Evolutionary conservation across 2,329 filamentous ascomycete species (phyloP).

Genomic region (Penicillium sp.): DNA sequence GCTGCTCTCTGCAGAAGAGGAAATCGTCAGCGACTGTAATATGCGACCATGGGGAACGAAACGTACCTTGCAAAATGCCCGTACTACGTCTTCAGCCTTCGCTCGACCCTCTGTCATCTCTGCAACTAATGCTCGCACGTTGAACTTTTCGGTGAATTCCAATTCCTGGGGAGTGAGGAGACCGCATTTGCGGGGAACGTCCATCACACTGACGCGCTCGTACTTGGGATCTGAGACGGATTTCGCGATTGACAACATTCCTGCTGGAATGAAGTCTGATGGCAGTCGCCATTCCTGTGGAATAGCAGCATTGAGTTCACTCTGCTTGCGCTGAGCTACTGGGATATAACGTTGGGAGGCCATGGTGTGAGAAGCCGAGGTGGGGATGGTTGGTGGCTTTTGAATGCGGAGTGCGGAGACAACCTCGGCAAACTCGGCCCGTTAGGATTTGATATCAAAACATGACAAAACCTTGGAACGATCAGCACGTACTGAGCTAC

Average conservation of each 20-base stretch:
- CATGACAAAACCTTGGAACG: too few species aligned
- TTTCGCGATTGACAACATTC: slow-evolving; percentile 38
- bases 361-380: slow-evolving; percentile 15
- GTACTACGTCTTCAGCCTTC: slow-evolving; percentile 49
- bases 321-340: slow-evolving; percentile 43
- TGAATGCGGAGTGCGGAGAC: slow-evolving; percentile 16
- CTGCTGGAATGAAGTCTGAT: slow-evolving; percentile 32
- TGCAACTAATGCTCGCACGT: slow-evolving; percentile 42
- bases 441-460: background rate
- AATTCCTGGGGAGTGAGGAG: slow-evolving; percentile 55
- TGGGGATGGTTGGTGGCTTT: background rate
- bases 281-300: slow-evolving; percentile 43
- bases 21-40: background rate
- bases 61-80: slow-evolving; percentile 56
- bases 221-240: slow-evolving; percentile 36
- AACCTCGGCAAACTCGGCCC: slow-evolving; percentile 11
- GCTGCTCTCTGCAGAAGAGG: slow-evolving; percentile 34
- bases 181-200: slow-evolving; percentile 55
- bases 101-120: slow-evolving; percentile 37
- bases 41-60: background rate
- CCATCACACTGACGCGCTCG: slow-evolving; percentile 43
- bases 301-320: slow-evolving; percentile 39
- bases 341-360: slow-evolving; percentile 27
- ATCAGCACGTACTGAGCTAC: too few species aligned
- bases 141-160: slow-evolving; percentile 57